phyloP scores from a whole-genome alignment of 2,329 filamentous ascomycete genomes.

The Sporothrix schenckii region DNA sequence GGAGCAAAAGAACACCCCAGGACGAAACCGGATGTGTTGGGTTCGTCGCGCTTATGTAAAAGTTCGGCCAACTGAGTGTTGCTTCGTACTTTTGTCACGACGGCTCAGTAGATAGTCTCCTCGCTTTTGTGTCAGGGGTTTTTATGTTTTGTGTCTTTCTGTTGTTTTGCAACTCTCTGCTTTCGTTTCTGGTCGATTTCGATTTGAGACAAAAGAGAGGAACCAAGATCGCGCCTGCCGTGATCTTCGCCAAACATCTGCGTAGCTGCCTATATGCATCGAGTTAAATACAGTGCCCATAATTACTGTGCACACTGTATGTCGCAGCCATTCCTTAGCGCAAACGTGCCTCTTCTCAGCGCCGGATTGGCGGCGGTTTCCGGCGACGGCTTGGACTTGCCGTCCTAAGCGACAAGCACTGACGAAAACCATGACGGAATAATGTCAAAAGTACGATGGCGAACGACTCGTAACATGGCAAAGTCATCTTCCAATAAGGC shows the following conservation, averaged over 20 bases:
- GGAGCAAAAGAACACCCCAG: background rate
- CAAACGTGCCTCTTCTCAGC: slow-evolving; percentile 25
- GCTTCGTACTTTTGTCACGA: background rate
- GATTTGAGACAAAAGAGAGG: slow-evolving; percentile 19
- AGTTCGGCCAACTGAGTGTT: background rate
- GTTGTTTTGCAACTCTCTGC: too few relatives aligned
- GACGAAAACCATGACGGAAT: background rate
- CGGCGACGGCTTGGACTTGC: background rate
- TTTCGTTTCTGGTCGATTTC: slow-evolving; percentile 10
- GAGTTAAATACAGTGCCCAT: background rate
- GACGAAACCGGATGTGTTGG: slow-evolving; percentile 4
- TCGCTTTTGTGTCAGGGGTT: background rate
- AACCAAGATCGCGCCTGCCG: slow-evolving; percentile 15
- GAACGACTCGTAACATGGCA: background rate
- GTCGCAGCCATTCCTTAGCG: slow-evolving; percentile 2
- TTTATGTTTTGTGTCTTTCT: background rate
- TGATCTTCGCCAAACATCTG: background rate
- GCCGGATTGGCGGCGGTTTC: slow-evolving; percentile 28
- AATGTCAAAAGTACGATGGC: too few relatives aligned
- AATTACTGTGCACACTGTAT: slow-evolving; percentile 12
- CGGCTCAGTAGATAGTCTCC: background rate
- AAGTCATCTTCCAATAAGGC: background rate
- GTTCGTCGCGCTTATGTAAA: background rate
- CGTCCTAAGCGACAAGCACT: slow-evolving; percentile 3
- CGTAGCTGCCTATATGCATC: slow-evolving; percentile 21